Base-by-base conservation (phyloP, 148 eudicot species). In the Talinum fruticosum region DNA sequence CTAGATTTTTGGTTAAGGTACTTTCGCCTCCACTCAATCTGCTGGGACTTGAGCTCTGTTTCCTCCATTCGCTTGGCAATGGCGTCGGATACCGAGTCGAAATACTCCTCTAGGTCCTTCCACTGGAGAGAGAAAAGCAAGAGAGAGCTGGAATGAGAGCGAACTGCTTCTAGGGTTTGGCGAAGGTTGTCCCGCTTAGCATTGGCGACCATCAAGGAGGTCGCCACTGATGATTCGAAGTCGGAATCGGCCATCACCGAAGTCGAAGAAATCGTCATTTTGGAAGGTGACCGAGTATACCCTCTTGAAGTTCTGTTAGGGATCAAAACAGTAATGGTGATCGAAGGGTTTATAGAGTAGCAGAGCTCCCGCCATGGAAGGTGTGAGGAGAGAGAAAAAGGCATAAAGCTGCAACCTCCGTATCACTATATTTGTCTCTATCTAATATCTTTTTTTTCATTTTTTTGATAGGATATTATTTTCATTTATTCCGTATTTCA, bases 11-110 rank as follows among this genome's bases (percentile, higher is more conserved):
- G 45, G 66, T 26, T 30, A 35, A 73, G 57, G 65, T 38, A 81
- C 87, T 69, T 86, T 49, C 76, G 83, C 85, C 72, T 81, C 79
- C 72, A 76, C 67, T 82, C 84, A 45, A 78, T 76, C 73, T 81
- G 80, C 79, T 71, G 36, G 23, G 30, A 37, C 21, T 81, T 80
- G 15, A 81, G 51, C 59, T 72, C 53, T 51, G 45, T 33, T 18
- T 65, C 71, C 69, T 73, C 72, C 53, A 19, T 36, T 14, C 71
- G 76, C 37, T 64, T 73, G 6, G 37, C 72, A 35, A 65, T 65
- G 47, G 65, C 70, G 66, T 67, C 71, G 24, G 41, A 44, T 45
- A 80, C 59, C 30, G 79, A 59, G 47, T 49, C 82, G 26, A 85
- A 74, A 21, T 82, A 71, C 10, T 74, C 76, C 10, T 82, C 84